Evolutionary conservation across 2,329 filamentous ascomycete species (phyloP).

Genomic region (Cadophora malorum): DNA sequence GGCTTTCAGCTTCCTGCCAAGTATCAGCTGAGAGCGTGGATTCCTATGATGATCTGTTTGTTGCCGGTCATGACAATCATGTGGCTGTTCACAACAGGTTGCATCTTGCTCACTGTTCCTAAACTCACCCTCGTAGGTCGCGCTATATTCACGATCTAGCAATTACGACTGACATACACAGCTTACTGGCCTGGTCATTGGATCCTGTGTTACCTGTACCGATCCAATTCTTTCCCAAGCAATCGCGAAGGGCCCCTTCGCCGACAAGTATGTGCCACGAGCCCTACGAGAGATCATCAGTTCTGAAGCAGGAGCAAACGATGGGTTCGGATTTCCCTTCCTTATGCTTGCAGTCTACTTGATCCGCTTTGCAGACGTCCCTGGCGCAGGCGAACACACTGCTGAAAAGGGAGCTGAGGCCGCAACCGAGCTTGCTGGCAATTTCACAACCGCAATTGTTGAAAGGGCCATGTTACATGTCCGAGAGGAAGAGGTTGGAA

Average conservation of each 20-base stretch:
- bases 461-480: conserved; percentile 53
- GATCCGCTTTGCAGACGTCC: conserved; percentile 67
- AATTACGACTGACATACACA: background rate
- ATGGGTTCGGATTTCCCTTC: conserved; percentile 87
- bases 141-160: background rate
- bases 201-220: conserved; percentile 84
- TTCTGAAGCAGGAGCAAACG: conserved; percentile 82
- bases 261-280: conserved; percentile 83
- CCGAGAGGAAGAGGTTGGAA: conserved; percentile 60
- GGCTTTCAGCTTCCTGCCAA: conserved; percentile 84
- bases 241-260: conserved; percentile 90
- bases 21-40: conserved; percentile 79
- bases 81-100: conserved; percentile 79
- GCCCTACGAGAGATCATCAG: conserved; percentile 79
- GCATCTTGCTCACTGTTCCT: conserved; percentile 77
- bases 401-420: background rate
- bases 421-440: background rate
- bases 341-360: conserved; percentile 83
- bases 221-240: conserved; percentile 88
- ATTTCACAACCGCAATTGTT: conserved; percentile 39
- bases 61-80: conserved; percentile 83
- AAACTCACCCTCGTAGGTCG: conserved; percentile 4
- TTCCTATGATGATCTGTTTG: conserved; percentile 71
- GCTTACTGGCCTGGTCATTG: conserved; percentile 74
- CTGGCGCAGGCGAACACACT: background rate